phyloP scores from a whole-genome alignment of 805 yeast genomes.

The Candida ipomoeae region DNA sequence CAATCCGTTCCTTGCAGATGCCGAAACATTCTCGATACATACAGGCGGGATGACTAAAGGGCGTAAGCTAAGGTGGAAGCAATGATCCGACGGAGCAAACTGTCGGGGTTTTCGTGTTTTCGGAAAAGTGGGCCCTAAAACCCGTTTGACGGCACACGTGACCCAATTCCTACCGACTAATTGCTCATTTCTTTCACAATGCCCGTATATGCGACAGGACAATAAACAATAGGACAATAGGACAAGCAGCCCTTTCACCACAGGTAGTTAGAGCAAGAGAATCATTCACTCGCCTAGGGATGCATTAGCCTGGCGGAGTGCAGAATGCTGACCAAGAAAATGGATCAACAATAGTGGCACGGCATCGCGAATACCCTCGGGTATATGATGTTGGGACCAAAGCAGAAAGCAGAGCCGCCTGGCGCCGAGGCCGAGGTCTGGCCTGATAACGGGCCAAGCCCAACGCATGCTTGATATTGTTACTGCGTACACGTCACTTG shows the following conservation, averaged over 20 bases:
- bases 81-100: not conserved
- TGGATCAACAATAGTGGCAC: no score
- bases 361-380: no score
- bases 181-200: not conserved
- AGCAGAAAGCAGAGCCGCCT: no score
- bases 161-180: not conserved
- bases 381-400: no score
- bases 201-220: not conserved
- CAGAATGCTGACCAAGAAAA: not conserved
- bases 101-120: not conserved
- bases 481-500: not conserved
- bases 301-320: not conserved
- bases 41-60: not conserved
- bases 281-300: not conserved
- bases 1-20: constrained; percentile 1
- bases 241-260: no score
- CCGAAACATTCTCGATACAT: not conserved
- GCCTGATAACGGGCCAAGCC: not conserved
- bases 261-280: not conserved
- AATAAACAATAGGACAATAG: no score
- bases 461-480: not conserved
- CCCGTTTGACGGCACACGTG: not conserved
- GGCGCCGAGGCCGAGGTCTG: no score
- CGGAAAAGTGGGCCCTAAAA: not conserved
- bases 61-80: not conserved